Evolutionary conservation across 805 yeast genomes (phyloP).

Genomic region (Pichia californica): DNA sequence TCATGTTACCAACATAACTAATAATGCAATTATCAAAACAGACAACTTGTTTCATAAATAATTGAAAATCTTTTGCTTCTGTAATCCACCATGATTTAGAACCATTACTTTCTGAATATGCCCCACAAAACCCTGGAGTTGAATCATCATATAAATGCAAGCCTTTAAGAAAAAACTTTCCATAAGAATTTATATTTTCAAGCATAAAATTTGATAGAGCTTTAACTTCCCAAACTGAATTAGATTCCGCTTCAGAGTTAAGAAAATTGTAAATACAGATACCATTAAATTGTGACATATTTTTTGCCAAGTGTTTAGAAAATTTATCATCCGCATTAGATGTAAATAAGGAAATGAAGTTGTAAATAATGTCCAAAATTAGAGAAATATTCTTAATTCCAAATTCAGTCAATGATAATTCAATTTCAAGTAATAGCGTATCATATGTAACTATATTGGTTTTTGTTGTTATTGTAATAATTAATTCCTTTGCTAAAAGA

Average conservation of each 20-base stretch:
- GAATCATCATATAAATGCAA: conserved; percentile 27
- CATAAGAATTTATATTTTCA: conserved; percentile 25
- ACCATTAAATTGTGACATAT: conserved; percentile 41
- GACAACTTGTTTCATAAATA: conserved; percentile 24
- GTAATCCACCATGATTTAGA: conserved; percentile 38
- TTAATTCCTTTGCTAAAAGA: conserved; percentile 31
- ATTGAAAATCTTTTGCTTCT: conserved; percentile 32
- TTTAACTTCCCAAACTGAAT: conserved; percentile 46
- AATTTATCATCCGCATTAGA: conserved; percentile 7
- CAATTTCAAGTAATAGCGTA: conserved; percentile 35
- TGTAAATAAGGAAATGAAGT: conserved; percentile 22
- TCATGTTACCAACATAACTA: conserved; percentile 27
- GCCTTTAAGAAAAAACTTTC: conserved; percentile 40
- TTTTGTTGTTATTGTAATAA: conserved; percentile 35
- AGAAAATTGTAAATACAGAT: conserved; percentile 42
- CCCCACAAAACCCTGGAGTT: conserved; percentile 20
- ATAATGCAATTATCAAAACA: conserved; percentile 29
- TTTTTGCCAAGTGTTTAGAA: conserved; percentile 29
- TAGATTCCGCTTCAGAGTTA: conserved; percentile 30
- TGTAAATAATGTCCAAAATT: conserved; percentile 33
- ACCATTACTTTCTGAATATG: conserved; percentile 27
- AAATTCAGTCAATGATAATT: conserved; percentile 39
- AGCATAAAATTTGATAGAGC: conserved; percentile 36
- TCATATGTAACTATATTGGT: conserved; percentile 20
- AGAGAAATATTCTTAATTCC: conserved; percentile 36